Evolutionary conservation across 1,284 basidiomycete genomes (phyloP).

Genomic region (Pholiota adiposa): DNA sequence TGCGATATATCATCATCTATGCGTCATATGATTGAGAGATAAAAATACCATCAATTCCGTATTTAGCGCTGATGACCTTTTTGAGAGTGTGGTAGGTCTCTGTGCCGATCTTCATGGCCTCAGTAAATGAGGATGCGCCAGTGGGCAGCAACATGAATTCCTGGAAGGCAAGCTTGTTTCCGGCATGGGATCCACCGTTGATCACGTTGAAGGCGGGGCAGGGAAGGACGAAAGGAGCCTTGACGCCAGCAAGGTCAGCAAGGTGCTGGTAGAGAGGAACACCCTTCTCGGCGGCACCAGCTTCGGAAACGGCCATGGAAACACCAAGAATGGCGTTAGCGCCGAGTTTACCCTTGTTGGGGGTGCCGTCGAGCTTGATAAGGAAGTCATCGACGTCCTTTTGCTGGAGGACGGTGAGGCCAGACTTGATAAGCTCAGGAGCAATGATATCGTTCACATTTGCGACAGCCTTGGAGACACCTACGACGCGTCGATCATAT

Average conservation of each 20-base stretch:
- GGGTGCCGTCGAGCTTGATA: constrained; percentile 96
- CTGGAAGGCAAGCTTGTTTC: constrained; percentile 99
- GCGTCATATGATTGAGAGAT: constrained; percentile 7
- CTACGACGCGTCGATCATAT: constrained; percentile 34
- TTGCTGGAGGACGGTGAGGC: constrained; percentile 88
- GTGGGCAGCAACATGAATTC: constrained; percentile 99
- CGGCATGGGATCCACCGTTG: constrained; percentile 99
- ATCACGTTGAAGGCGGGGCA: constrained; percentile 98
- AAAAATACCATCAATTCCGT: constrained; percentile 91
- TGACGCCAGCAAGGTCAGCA: constrained; percentile 93
- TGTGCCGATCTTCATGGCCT: constrained; percentile 98
- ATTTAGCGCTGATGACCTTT: constrained; percentile 99
- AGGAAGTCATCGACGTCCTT: constrained; percentile 98
- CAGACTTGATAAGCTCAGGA: constrained; percentile 87
- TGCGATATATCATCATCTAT: constrained; percentile 18
- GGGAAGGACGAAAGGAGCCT: constrained; percentile 92
- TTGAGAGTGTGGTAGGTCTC: constrained; percentile 99
- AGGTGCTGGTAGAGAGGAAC: constrained; percentile 97
- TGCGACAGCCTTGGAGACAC: constrained; percentile 91
- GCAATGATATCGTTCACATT: constrained; percentile 96
- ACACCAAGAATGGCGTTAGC: constrained; percentile 99
- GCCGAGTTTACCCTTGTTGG: constrained; percentile 99
- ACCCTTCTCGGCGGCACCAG: constrained; percentile 92
- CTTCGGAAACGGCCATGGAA: constrained; percentile 94
- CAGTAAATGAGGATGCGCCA: constrained; percentile 89